Conservation (phyloP, 1,284 basidiomycete species). For the Tilletia caries region DNA sequence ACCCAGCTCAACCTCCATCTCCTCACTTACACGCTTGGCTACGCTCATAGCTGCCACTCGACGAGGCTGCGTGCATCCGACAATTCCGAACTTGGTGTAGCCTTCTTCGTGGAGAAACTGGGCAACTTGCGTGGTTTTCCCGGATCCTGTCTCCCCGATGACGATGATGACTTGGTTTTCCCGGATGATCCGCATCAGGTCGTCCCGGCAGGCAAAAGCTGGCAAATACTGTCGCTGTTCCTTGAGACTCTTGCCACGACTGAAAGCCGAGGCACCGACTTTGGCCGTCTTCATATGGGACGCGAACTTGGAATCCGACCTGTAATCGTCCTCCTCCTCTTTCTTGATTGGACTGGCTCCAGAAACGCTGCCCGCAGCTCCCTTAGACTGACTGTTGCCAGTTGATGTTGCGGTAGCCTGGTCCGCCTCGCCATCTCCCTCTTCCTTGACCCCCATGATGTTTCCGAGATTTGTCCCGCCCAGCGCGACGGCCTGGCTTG, state of each 20-base stretch:
- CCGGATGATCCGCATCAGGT: slow-evolving; percentile 79
- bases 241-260: slow-evolving; percentile 77
- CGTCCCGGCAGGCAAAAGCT: slow-evolving; percentile 94
- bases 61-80: slow-evolving; percentile 93
- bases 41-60: slow-evolving; percentile 98
- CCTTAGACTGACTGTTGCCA: neutral
- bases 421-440: slow-evolving; percentile 61
- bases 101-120: slow-evolving; percentile 95
- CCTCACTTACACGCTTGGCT: slow-evolving; percentile 96
- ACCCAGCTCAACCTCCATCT: slow-evolving; percentile 76
- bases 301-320: slow-evolving; percentile 93
- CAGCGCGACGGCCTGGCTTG: slow-evolving; percentile 86
- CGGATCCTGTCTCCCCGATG: slow-evolving; percentile 91
- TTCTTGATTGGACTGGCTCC: neutral
- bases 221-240: slow-evolving; percentile 96
- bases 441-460: slow-evolving; percentile 93
- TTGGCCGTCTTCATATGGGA: slow-evolving; percentile 64
- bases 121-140: slow-evolving; percentile 86
- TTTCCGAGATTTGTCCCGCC: slow-evolving; percentile 92
- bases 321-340: slow-evolving; percentile 65
- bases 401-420: neutral
- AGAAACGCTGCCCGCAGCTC: neutral
- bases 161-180: slow-evolving; percentile 94
- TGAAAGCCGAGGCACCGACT: slow-evolving; percentile 73
- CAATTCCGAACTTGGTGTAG: slow-evolving; percentile 78